Conservation (phyloP, 2,329 filamentous ascomycete genomes). For the Cercospora citrullina region DNA sequence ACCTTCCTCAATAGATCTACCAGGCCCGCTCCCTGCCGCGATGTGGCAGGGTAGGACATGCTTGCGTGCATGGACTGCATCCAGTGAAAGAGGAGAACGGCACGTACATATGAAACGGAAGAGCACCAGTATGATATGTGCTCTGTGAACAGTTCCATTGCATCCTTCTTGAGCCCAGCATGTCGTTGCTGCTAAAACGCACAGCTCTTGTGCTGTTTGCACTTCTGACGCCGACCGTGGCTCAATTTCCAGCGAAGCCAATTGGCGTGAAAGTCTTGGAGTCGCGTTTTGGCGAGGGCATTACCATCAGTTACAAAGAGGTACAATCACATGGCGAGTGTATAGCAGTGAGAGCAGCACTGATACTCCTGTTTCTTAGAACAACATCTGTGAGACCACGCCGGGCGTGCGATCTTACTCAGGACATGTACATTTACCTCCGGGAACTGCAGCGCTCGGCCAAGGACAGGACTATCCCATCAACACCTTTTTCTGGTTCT, state of each 20-base stretch:
- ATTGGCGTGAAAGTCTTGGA: slow-evolving; percentile 43
- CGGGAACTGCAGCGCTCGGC: slow-evolving; percentile 3
- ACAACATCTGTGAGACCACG: slow-evolving; percentile 57
- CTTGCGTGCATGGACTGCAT: background rate
- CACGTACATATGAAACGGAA: background rate
- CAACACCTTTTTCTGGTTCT: slow-evolving; percentile 44
- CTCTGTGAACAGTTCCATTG: background rate
- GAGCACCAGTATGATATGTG: background rate
- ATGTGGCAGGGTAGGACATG: background rate
- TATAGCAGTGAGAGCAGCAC: background rate
- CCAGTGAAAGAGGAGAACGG: background rate
- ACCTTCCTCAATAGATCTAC: background rate
- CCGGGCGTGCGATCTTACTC: slow-evolving; percentile 58
- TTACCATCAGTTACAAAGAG: slow-evolving; percentile 41
- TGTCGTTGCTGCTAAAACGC: background rate
- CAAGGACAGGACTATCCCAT: slow-evolving; percentile 6
- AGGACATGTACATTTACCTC: slow-evolving; percentile 57
- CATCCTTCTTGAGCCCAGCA: background rate
- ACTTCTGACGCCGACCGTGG: slow-evolving; percentile 10
- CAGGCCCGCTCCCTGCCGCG: background rate
- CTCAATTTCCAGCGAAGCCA: slow-evolving; percentile 46
- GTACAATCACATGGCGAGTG: slow-evolving; percentile 15
- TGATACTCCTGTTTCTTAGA: slow-evolving; percentile 29
- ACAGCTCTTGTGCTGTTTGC: background rate
- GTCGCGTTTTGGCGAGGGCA: slow-evolving; percentile 42